phyloP scores from a whole-genome alignment of 2,329 filamentous ascomycete species.

The Aureobasidium uvarum region DNA sequence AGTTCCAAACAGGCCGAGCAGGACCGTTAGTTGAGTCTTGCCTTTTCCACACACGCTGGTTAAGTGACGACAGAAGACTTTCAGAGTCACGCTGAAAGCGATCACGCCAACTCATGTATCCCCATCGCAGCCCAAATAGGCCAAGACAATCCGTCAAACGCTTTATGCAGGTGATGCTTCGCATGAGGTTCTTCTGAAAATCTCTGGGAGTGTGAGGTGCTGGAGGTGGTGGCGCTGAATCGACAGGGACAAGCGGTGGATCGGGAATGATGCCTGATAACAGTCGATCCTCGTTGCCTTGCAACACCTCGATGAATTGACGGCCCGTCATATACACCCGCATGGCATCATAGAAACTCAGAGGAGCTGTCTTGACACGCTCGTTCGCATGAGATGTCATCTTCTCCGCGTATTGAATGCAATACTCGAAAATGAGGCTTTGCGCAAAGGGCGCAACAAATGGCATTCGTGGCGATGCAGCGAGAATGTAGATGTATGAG shows the following conservation, averaged over 20 bases:
- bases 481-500: conserved; percentile 85
- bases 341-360: conserved; percentile 85
- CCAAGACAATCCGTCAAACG: conserved; percentile 49
- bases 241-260: conserved; percentile 43
- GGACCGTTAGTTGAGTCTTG: conserved; percentile 16
- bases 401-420: conserved; percentile 74
- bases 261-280: conserved; percentile 42
- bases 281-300: conserved; percentile 52
- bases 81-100: conserved; percentile 49
- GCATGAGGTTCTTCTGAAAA: conserved; percentile 38
- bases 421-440: conserved; percentile 80
- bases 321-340: conserved; percentile 70
- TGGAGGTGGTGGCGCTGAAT: conserved; percentile 37
- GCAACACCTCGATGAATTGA: conserved; percentile 57
- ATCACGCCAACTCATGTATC: conserved; percentile 52
- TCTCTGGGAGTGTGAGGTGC: conserved; percentile 37
- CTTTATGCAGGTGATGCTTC: conserved; percentile 50
- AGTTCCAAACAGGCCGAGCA: conserved; percentile 3
- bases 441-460: conserved; percentile 73
- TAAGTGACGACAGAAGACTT: conserved; percentile 43
- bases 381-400: conserved; percentile 67
- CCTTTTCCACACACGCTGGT: conserved; percentile 40
- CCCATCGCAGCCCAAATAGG: conserved; percentile 49
- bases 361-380: conserved; percentile 61
- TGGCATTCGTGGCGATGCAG: conserved; percentile 72